phyloP scores from a whole-genome alignment of 495 filamentous ascomycete species.

The Venustampulla echinocandica region DNA sequence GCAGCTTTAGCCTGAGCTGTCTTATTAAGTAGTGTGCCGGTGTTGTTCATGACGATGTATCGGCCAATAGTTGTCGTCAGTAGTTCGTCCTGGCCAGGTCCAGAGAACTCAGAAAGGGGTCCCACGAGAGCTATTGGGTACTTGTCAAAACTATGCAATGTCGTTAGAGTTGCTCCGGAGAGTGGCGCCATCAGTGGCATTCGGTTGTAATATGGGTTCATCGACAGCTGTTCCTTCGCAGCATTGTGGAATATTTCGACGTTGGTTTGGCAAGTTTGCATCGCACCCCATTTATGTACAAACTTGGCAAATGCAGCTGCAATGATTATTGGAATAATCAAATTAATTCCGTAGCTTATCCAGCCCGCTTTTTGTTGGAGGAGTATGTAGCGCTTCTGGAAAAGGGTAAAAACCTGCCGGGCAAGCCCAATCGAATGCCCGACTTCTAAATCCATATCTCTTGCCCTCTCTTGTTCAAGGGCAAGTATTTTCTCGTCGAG shows the following conservation, averaged over 20 bases:
- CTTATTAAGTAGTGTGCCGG: background rate
- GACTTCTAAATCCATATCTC: conserved; percentile 17
- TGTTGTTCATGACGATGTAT: background rate
- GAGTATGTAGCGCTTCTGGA: conserved; percentile 16
- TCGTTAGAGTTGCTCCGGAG: background rate
- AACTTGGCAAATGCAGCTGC: conserved; percentile 15
- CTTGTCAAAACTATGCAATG: background rate
- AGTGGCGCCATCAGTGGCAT: conserved; percentile 6
- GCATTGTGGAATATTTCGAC: conserved; percentile 7
- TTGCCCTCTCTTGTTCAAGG: conserved; percentile 7
- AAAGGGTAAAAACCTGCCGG: conserved; percentile 14
- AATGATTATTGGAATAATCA: conserved; percentile 20
- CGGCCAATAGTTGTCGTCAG: conserved; percentile 1
- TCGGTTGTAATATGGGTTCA: background rate
- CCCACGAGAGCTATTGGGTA: conserved; percentile 5
- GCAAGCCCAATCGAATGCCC: conserved; percentile 18
- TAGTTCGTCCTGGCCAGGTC: conserved; percentile 9
- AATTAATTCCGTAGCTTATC: conserved; percentile 20
- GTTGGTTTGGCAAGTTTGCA: conserved; percentile 16
- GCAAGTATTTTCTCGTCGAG: conserved; percentile 18
- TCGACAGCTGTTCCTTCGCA: background rate
- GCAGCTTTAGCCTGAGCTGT: background rate
- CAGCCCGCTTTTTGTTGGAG: conserved; percentile 16
- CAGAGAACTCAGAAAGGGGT: conserved; percentile 9
- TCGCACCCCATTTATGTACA: conserved; percentile 6